Conservation (phyloP, 495 filamentous ascomycete genomes). For the Penicillium canariense region DNA sequence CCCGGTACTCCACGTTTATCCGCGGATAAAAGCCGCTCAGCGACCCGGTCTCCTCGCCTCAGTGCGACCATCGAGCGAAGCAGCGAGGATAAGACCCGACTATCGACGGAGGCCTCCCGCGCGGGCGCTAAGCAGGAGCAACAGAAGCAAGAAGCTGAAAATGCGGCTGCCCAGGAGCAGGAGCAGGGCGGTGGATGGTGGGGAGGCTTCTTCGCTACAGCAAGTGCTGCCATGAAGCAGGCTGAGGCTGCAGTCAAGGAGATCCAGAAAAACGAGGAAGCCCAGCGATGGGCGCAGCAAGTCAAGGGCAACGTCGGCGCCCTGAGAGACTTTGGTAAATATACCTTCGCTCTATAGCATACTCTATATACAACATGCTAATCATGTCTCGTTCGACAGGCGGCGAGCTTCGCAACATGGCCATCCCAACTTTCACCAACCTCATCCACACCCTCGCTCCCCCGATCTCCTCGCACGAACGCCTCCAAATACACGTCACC, state of each 20-base stretch:
- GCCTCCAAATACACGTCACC: slow-evolving; percentile 95
- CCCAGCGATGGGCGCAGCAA: slow-evolving; percentile 92
- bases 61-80: slow-evolving; percentile 54
- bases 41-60: slow-evolving; percentile 56
- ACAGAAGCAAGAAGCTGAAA: slow-evolving; percentile 32
- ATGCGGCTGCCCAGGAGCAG: slow-evolving; percentile 34
- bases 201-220: slow-evolving; percentile 73
- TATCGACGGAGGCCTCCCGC: slow-evolving; percentile 72
- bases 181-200: slow-evolving; percentile 73
- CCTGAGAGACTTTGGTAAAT: slow-evolving; percentile 73
- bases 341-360: not conserved
- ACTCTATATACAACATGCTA: slow-evolving; percentile 6
- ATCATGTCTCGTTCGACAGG: slow-evolving; percentile 50
- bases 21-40: slow-evolving; percentile 48
- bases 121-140: slow-evolving; percentile 50
- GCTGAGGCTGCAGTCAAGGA: slow-evolving; percentile 92
- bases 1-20: slow-evolving; percentile 81
- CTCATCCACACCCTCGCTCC: slow-evolving; percentile 93
- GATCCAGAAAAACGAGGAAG: slow-evolving; percentile 94
- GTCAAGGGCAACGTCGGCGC: slow-evolving; percentile 88
- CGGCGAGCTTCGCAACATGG: slow-evolving; percentile 82
- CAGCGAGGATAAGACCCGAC: slow-evolving; percentile 66
- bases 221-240: slow-evolving; percentile 82
- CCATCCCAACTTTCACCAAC: slow-evolving; percentile 90
- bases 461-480: slow-evolving; percentile 95